Evolutionary conservation across 257 asterid species (phyloP).

Genomic region (Salvia splendens): DNA sequence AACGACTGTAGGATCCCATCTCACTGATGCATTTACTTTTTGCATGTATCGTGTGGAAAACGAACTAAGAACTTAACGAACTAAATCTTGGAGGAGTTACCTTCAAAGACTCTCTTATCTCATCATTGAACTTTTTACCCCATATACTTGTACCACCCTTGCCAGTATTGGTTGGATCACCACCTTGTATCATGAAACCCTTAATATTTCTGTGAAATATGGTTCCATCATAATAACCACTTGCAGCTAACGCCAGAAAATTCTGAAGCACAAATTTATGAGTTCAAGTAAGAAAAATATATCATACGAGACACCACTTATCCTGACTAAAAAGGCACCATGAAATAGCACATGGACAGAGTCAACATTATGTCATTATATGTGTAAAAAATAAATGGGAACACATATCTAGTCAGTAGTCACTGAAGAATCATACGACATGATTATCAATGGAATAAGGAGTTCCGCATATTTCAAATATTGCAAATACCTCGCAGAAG

Average conservation of each 20-base stretch:
- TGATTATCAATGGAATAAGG: not conserved
- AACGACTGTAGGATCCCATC: not conserved
- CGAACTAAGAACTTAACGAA: constrained; percentile 19
- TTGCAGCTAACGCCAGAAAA: constrained; percentile 86
- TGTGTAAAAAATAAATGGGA: not conserved
- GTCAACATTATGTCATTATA: not conserved
- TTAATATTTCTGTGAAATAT: constrained; percentile 92
- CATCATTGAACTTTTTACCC: constrained; percentile 91
- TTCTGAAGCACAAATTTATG: constrained; percentile 54
- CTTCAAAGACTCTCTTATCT: constrained; percentile 96
- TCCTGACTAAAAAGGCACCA: not conserved
- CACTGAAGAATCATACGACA: not conserved
- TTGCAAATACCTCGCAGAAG: not conserved
- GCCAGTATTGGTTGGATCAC: constrained; percentile 95
- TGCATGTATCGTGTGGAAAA: constrained; percentile 12
- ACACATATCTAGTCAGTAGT: not conserved
- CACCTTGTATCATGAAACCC: constrained; percentile 98
- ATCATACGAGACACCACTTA: not conserved
- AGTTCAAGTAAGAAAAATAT: constrained; percentile 12
- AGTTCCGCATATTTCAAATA: not conserved
- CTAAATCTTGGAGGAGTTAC: constrained; percentile 40
- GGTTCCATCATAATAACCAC: constrained; percentile 94
- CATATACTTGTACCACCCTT: constrained; percentile 96
- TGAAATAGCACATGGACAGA: not conserved
- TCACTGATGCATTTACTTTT: not conserved